Percentiles rank a stretch among this genome's conserved stretches.
These are phyloP conservation scores for Kentomonas sorsogonicus DNA, from an alignment of 208 protist species.

Conservation along the genomic window DNA sequence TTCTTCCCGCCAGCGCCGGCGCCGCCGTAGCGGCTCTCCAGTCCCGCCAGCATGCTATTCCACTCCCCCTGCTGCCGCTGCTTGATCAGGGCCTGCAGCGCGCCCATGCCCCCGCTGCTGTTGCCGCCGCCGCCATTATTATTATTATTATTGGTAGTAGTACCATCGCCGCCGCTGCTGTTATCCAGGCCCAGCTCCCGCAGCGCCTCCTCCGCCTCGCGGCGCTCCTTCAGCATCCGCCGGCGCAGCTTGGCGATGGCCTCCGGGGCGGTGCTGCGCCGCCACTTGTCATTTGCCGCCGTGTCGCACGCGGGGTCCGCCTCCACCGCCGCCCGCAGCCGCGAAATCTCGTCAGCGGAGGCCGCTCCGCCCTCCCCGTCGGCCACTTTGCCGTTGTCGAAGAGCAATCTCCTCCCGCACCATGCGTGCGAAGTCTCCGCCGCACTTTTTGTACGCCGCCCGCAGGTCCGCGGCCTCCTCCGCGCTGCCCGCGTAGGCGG, in stretches of 20 bases:
- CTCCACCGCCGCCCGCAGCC: constrained; percentile 36
- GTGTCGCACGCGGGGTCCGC: constrained; percentile 30
- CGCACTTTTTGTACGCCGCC: constrained; percentile 39
- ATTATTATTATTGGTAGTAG: background rate
- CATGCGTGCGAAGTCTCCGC: constrained; percentile 75
- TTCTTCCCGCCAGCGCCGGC: no score
- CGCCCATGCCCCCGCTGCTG: constrained; percentile 16
- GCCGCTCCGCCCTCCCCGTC: no score
- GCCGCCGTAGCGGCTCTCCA: constrained; percentile 70
- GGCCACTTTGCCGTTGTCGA: constrained; percentile 57
- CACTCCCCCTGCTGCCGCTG: constrained; percentile 51
- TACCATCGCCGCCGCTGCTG: background rate
- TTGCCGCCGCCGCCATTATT: background rate
- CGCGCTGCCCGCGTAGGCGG: constrained; percentile 55
- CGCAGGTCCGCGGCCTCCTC: constrained; percentile 68
- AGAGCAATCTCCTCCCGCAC: constrained; percentile 63
- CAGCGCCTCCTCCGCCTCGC: constrained; percentile 54
- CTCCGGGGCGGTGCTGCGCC: constrained; percentile 25
- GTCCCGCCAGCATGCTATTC: constrained; percentile 47
- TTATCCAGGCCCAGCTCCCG: constrained; percentile 37
- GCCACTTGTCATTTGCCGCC: constrained; percentile 27
- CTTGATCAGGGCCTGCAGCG: constrained; percentile 62
- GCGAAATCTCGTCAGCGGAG: no score
- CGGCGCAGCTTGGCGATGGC: constrained; percentile 33
- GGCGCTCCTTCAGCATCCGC: constrained; percentile 46